phyloP scores from a whole-genome alignment of 257 asterid genomes.

The Plectranthus barbatus region DNA sequence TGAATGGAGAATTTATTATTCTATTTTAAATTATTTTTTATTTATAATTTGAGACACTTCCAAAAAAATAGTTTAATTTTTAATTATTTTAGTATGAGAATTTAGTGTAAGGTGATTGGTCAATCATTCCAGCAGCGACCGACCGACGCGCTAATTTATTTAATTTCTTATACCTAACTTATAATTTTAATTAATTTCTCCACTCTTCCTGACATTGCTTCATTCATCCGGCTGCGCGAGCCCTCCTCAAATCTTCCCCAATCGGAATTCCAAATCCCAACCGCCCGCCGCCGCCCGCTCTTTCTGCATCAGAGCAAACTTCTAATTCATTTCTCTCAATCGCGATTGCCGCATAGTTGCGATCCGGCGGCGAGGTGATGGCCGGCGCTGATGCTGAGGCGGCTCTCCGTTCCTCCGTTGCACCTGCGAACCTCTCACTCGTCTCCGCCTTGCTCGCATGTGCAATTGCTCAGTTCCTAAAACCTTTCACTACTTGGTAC shows the following conservation, averaged over 20 bases:
- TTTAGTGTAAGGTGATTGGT: not conserved
- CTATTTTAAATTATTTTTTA: no score
- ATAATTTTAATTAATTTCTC: not conserved
- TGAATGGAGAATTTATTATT: no score
- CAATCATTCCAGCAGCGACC: not conserved
- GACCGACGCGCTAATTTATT: not conserved
- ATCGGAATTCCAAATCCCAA: constrained; percentile 2
- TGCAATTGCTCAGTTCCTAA: constrained; percentile 87
- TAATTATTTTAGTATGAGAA: no score
- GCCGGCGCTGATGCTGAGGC: constrained; percentile 64
- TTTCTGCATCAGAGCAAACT: not conserved
- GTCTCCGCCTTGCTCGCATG: constrained; percentile 81
- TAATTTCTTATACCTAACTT: not conserved
- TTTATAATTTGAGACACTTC: no score
- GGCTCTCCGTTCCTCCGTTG: constrained; percentile 49
- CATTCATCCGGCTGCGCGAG: constrained; percentile 3
- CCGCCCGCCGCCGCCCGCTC: constrained; percentile 12
- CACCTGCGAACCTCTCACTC: constrained; percentile 63
- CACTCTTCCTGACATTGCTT: not conserved
- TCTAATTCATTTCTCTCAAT: not conserved
- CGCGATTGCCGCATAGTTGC: not conserved
- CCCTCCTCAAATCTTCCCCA: constrained; percentile 17
- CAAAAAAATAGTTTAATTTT: no score
- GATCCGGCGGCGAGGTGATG: constrained; percentile 48
- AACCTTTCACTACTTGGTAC: constrained; percentile 85